phyloP scores from a whole-genome alignment of 163 green algal genomes.

The Scenedesmus sp. region DNA sequence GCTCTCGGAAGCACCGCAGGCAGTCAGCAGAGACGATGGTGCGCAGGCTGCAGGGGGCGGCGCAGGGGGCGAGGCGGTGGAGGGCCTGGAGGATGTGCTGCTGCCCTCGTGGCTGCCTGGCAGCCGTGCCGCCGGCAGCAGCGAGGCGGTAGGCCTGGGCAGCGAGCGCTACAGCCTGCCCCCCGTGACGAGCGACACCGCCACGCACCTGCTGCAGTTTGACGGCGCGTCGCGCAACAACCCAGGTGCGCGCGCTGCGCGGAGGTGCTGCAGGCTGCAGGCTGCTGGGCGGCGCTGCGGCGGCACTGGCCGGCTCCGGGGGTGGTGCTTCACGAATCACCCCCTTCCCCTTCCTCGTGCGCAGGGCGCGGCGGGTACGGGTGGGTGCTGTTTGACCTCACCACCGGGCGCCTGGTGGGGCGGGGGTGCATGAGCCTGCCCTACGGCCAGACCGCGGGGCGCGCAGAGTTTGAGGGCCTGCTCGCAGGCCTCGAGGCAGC shows the following conservation, averaged over 20 bases:
- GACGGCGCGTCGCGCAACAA: constrained; percentile 43
- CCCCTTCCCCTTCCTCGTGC: no score
- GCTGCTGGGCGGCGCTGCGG: not conserved
- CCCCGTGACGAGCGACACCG: constrained; percentile 2
- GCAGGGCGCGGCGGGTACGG: constrained; percentile 32
- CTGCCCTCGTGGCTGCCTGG: not conserved
- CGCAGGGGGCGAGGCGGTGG: not conserved
- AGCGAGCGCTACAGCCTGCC: constrained; percentile 8
- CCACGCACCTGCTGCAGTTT: constrained; percentile 47
- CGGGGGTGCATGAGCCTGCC: constrained; percentile 41
- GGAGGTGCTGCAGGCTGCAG: not conserved
- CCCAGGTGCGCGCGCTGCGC: not conserved
- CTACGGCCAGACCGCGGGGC: constrained; percentile 8
- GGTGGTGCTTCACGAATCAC: not conserved
- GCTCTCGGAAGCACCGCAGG: not conserved
- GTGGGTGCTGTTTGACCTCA: constrained; percentile 31
- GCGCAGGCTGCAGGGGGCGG: not conserved
- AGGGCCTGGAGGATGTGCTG: not conserved
- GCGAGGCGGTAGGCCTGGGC: constrained; percentile 11
- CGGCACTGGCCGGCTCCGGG: not conserved
- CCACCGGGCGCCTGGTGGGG: not conserved
- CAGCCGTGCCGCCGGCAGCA: not conserved
- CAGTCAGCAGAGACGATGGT: not conserved
- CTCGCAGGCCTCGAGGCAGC: constrained; percentile 30
- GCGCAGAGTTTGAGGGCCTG: constrained; percentile 40